These are phyloP conservation scores for Kwoniella dendrophila DNA, from an alignment of 768 basidiomycete genomes.

Conservation along the genomic window DNA sequence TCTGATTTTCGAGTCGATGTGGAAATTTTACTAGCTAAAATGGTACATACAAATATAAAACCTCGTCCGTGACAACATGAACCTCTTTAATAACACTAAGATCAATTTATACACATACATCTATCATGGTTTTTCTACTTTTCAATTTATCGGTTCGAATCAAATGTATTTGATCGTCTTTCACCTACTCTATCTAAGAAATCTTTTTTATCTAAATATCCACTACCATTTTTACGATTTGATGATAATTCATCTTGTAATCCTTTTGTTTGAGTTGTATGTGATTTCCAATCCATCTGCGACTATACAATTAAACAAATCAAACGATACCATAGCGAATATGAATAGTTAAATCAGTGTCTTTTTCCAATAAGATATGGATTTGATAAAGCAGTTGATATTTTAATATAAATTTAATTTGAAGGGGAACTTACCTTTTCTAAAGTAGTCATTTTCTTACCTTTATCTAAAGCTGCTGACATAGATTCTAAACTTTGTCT, in stretches of 20 bases:
- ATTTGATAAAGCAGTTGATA: too few species aligned
- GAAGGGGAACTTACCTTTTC: constrained; percentile 53
- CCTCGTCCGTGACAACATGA: too few species aligned
- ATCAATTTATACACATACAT: too few species aligned
- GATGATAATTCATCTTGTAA: constrained; percentile 41
- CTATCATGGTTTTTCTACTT: too few species aligned
- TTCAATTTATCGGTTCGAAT: neutral
- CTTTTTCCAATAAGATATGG: too few species aligned
- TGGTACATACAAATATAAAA: too few species aligned
- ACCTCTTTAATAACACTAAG: too few species aligned
- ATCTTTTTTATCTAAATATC: constrained; percentile 64
- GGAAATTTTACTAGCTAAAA: too few species aligned
- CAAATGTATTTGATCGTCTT: constrained; percentile 26
- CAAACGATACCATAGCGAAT: neutral
- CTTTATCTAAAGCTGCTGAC: constrained; percentile 45
- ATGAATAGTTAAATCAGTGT: too few species aligned
- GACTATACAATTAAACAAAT: constrained; percentile 28
- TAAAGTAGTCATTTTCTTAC: constrained; percentile 55
- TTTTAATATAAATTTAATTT: too few species aligned
- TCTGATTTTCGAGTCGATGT: too few species aligned
- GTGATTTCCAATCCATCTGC: constrained; percentile 51
- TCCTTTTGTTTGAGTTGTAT: constrained; percentile 23
- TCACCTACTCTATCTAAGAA: constrained; percentile 64
- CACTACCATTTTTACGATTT: constrained; percentile 40
- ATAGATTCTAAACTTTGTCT: constrained; percentile 50